Evolutionary conservation across 306 rosid species (phyloP).

Genomic region (Gastrolobium villosum): DNA sequence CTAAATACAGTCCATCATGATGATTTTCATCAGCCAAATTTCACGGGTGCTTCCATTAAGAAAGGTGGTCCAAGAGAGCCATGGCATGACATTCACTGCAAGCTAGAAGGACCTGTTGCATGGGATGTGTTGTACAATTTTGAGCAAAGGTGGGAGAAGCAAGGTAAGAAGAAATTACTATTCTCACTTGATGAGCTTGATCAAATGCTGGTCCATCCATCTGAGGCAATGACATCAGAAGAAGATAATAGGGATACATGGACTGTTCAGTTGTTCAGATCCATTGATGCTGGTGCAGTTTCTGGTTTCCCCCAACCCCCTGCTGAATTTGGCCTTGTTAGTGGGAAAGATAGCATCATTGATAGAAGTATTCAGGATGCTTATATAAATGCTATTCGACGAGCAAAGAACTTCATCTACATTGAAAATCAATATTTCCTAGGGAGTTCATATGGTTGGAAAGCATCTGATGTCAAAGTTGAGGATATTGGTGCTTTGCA

Average conservation of each 20-base stretch:
- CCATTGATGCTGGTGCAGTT: slow-evolving; percentile 84
- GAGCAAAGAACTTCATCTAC: slow-evolving; percentile 79
- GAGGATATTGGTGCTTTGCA: slow-evolving; percentile 77
- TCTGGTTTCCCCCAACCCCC: slow-evolving; percentile 62
- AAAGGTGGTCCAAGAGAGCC: slow-evolving; percentile 97
- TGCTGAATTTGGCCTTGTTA: slow-evolving; percentile 62
- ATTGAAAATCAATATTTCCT: slow-evolving; percentile 89
- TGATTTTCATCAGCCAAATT: slow-evolving; percentile 90
- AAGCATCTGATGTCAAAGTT: slow-evolving; percentile 53
- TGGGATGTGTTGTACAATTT: slow-evolving; percentile 91
- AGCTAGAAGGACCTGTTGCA: slow-evolving; percentile 83
- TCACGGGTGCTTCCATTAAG: slow-evolving; percentile 64
- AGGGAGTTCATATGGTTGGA: slow-evolving; percentile 91
- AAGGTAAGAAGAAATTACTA: slow-evolving; percentile 53
- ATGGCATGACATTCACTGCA: slow-evolving; percentile 93
- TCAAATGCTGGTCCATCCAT: slow-evolving; percentile 53
- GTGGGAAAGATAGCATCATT: slow-evolving; percentile 71
- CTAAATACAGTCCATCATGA: slow-evolving; percentile 57
- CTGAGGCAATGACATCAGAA: slow-evolving; percentile 27
- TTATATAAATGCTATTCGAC: slow-evolving; percentile 76
- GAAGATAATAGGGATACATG: slow-evolving; percentile 56
- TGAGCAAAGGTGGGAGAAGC: slow-evolving; percentile 86
- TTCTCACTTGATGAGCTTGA: slow-evolving; percentile 52
- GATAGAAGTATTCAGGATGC: slow-evolving; percentile 87
- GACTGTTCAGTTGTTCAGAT: slow-evolving; percentile 86